These are phyloP conservation scores for Leptographium lundbergii DNA, from an alignment of 2,329 filamentous ascomycete genomes.

Conservation along the genomic window DNA sequence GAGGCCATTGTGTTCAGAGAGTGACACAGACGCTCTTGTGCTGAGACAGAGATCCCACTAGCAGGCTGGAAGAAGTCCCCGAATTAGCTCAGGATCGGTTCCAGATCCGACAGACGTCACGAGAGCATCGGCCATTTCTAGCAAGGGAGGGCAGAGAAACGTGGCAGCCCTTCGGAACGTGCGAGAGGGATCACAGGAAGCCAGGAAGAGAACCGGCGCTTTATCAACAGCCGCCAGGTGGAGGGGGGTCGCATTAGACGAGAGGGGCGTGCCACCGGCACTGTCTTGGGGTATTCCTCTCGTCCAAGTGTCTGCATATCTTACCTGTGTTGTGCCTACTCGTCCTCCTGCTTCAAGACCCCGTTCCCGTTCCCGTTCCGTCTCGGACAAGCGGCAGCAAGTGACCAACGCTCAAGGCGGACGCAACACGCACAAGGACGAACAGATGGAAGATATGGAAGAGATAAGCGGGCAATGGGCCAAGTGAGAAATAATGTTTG, in stretches of 20 bases:
- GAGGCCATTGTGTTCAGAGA: background rate
- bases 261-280: background rate
- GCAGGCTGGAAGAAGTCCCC: background rate
- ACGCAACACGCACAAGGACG: background rate
- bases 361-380: no score
- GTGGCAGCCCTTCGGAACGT: background rate
- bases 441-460: background rate
- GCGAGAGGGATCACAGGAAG: background rate
- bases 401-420: background rate
- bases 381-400: background rate
- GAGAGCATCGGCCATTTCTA: background rate
- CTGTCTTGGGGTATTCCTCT: background rate
- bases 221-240: background rate
- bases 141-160: background rate
- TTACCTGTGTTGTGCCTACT: background rate
- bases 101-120: background rate
- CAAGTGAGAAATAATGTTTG: background rate
- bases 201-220: background rate
- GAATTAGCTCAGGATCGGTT: background rate
- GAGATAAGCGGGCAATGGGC: background rate
- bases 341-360: background rate
- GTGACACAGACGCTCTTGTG: background rate
- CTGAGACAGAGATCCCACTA: background rate
- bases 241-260: background rate
- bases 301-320: background rate